These are phyloP conservation scores for Zygosaccharomyces bailii DNA, from an alignment of 805 yeast species.

Conservation along the genomic window DNA sequence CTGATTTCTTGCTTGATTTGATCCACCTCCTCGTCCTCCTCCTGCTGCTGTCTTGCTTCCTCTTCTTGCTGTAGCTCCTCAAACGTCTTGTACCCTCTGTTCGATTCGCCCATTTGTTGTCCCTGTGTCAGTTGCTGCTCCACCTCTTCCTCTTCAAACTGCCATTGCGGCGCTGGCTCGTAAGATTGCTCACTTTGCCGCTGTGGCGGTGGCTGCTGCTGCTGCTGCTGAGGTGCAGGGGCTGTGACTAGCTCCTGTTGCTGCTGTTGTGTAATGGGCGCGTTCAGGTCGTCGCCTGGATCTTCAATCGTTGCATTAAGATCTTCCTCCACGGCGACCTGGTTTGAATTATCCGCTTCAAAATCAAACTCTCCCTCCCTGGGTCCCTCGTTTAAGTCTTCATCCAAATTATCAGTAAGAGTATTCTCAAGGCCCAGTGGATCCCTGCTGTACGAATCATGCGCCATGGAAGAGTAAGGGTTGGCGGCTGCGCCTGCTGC, in stretches of 20 bases:
- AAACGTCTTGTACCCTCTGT: conserved; percentile 35
- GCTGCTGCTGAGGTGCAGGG: conserved; percentile 20
- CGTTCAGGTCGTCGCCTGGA: conserved; percentile 32
- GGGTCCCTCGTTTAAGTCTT: conserved; percentile 11
- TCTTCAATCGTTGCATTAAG: conserved; percentile 27
- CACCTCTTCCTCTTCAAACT: conserved; percentile 21
- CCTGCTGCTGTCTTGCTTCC: conserved; percentile 39
- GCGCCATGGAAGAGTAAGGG: conserved; percentile 12
- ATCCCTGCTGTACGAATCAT: conserved; percentile 1
- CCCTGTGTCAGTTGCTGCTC: conserved; percentile 21
- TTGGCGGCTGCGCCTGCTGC: conserved; percentile 5
- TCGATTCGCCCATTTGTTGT: conserved; percentile 63
- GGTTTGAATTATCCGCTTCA: conserved; percentile 17
- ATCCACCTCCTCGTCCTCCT: conserved; percentile 87
- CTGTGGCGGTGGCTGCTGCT: conserved; percentile 23
- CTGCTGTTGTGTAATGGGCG: conserved; percentile 24
- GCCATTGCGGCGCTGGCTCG: conserved; percentile 21
- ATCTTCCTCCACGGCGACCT: conserved; percentile 33
- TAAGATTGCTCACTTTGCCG: conserved; percentile 25
- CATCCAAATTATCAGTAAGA: conserved; percentile 9
- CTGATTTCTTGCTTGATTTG: conserved; percentile 77
- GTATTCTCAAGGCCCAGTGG: conserved; percentile 4
- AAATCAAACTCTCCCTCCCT: conserved; percentile 25
- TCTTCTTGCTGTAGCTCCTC: conserved; percentile 38
- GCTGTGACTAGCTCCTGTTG: conserved; percentile 24